Percentiles rank a stretch among this genome's conserved stretches.
Conservation (phyloP, 2,329 filamentous ascomycete species). For the Biscogniauxia marginata region DNA sequence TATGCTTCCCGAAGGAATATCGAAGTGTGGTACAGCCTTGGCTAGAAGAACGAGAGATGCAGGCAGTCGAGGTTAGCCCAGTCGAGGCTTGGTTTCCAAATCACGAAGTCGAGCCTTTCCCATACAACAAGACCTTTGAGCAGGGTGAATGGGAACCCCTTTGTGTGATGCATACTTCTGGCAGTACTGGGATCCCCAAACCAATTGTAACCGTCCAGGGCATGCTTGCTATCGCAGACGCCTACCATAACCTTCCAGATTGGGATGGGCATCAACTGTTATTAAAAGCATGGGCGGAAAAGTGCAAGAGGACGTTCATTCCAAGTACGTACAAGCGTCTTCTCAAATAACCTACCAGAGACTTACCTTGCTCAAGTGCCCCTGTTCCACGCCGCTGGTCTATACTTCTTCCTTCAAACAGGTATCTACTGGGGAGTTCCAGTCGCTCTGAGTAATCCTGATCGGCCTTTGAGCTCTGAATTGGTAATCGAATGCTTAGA, state of each 20-base stretch:
- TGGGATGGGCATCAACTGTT: slow-evolving; percentile 24
- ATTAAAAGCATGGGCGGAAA: slow-evolving; percentile 11
- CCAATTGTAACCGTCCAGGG: slow-evolving; percentile 42
- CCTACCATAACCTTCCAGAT: slow-evolving; percentile 23
- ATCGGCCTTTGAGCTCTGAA: slow-evolving; percentile 25
- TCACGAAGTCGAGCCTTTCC: slow-evolving; percentile 34
- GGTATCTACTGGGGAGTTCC: slow-evolving; percentile 20
- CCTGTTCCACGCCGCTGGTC: slow-evolving; percentile 28
- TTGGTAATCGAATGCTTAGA: slow-evolving; percentile 19
- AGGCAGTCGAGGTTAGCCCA: slow-evolving; percentile 33
- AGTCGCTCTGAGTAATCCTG: slow-evolving; percentile 18
- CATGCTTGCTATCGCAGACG: slow-evolving; percentile 37
- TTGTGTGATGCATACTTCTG: slow-evolving; percentile 44
- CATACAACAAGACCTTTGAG: slow-evolving; percentile 42
- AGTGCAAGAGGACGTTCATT: slow-evolving; percentile 13
- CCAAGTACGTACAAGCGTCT: slow-evolving; percentile 27
- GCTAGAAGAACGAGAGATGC: slow-evolving; percentile 39
- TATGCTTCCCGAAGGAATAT: slow-evolving; percentile 35
- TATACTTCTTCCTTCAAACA: slow-evolving; percentile 21
- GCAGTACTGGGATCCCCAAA: slow-evolving; percentile 46
- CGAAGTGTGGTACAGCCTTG: slow-evolving; percentile 35
- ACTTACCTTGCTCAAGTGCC: slow-evolving; percentile 25
- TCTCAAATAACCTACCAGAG: neutral
- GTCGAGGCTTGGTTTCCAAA: slow-evolving; percentile 38
- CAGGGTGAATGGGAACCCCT: slow-evolving; percentile 42